phyloP scores from a whole-genome alignment of 73 alveolate genomes.

The Symbiodinium natans region DNA sequence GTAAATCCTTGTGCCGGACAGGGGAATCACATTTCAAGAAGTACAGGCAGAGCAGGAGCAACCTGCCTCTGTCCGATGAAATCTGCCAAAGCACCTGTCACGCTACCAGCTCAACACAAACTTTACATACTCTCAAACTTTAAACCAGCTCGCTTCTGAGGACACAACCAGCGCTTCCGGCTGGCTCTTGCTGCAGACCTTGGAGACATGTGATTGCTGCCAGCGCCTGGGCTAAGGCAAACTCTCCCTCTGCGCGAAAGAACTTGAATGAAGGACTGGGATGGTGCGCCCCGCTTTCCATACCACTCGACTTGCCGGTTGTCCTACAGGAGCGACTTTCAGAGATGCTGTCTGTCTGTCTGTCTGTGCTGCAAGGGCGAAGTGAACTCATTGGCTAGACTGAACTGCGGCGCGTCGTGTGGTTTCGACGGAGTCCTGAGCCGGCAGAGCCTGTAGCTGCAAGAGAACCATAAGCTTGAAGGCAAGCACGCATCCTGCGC shows the following conservation, averaged over 20 bases:
- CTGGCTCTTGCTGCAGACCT: slow-evolving; percentile 55
- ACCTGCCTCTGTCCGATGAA: slow-evolving; percentile 47
- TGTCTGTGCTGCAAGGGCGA: not conserved
- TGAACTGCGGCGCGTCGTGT: not conserved
- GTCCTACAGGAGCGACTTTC: not conserved
- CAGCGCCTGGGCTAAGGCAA: not conserved
- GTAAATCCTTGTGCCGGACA: slow-evolving; percentile 31
- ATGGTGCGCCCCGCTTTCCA: slow-evolving; percentile 36
- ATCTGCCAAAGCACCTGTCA: slow-evolving; percentile 38
- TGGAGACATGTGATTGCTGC: not conserved
- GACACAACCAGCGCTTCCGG: slow-evolving; percentile 40
- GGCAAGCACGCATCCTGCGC: slow-evolving; percentile 31
- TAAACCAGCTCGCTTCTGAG: no score
- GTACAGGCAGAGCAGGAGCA: not conserved
- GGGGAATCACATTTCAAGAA: not conserved
- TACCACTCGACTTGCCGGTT: slow-evolving; percentile 15
- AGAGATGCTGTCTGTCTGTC: not conserved
- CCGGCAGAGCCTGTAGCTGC: slow-evolving; percentile 84
- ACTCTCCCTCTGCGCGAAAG: not conserved
- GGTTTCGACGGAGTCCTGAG: slow-evolving; percentile 20
- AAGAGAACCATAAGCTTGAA: slow-evolving; percentile 60
- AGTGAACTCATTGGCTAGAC: not conserved
- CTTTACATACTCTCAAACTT: not conserved
- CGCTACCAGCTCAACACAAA: not conserved
- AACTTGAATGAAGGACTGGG: not conserved